Evolutionary conservation across 805 yeast species (phyloP).

Genomic region (Brettanomyces anomalus): DNA sequence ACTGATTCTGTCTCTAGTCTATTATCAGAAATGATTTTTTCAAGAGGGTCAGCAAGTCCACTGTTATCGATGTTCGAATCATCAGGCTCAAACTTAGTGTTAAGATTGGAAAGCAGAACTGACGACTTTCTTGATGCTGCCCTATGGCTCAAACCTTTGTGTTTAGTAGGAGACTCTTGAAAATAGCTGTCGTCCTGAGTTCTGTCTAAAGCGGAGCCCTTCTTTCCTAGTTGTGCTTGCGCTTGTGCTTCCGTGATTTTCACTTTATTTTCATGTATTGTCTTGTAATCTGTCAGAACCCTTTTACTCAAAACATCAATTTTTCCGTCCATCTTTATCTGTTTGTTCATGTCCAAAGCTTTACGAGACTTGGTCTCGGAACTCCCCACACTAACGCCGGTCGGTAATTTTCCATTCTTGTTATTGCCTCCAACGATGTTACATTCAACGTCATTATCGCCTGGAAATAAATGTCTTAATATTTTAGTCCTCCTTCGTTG

Average conservation of each 20-base stretch:
- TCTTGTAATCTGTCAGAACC: slow-evolving; percentile 2
- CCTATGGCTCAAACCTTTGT: not conserved
- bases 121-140: slow-evolving; percentile 5
- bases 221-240: not conserved
- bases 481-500: not conserved
- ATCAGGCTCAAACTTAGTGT: slow-evolving; percentile 1
- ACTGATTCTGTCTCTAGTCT: not conserved
- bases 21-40: not conserved
- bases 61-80: not conserved
- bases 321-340: slow-evolving; percentile 1
- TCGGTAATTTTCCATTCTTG: not conserved
- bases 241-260: too few species aligned
- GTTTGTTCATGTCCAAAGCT: not conserved
- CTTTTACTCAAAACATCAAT: slow-evolving; percentile 2
- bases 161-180: slow-evolving; percentile 1
- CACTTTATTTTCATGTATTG: not conserved
- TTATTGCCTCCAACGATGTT: too few species aligned
- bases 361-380: not conserved
- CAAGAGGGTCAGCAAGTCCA: not conserved
- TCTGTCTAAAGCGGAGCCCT: not conserved
- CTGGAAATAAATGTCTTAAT: not conserved
- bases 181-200: not conserved
- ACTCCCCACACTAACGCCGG: not conserved
- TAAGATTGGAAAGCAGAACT: slow-evolving; percentile 4
- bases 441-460: not conserved